Conservation (phyloP, 208 protist species). For the Crithidia bombi region DNA sequence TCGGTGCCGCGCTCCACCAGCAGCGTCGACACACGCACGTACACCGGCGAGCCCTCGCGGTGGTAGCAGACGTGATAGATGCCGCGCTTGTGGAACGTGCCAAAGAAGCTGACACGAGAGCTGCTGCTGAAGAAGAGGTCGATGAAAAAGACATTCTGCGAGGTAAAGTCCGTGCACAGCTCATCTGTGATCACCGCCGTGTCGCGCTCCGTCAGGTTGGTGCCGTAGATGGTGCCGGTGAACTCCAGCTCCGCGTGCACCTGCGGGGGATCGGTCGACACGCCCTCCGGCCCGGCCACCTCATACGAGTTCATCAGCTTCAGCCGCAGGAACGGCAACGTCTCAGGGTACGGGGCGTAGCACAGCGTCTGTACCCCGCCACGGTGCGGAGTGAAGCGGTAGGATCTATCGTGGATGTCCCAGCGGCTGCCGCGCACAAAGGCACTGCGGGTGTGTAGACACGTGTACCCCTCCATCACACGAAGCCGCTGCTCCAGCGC, state of each 20-base stretch:
- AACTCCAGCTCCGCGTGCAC: slow-evolving; percentile 76
- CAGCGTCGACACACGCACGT: slow-evolving; percentile 69
- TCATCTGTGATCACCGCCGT: slow-evolving; percentile 74
- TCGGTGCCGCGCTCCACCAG: slow-evolving; percentile 67
- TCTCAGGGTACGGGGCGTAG: slow-evolving; percentile 69
- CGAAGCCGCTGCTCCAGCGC: slow-evolving; percentile 52
- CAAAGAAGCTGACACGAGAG: slow-evolving; percentile 69
- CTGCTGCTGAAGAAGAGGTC: slow-evolving; percentile 74
- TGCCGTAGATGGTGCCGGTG: slow-evolving; percentile 76
- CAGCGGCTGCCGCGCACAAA: slow-evolving; percentile 64
- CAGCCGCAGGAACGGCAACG: slow-evolving; percentile 56
- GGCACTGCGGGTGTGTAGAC: slow-evolving; percentile 65
- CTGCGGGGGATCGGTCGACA: slow-evolving; percentile 75
- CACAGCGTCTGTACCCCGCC: slow-evolving; percentile 73
- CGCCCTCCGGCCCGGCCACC: slow-evolving; percentile 70
- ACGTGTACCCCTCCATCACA: slow-evolving; percentile 74
- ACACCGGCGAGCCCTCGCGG: slow-evolving; percentile 58
- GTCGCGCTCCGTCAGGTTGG: slow-evolving; percentile 75
- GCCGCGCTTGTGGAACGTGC: slow-evolving; percentile 62
- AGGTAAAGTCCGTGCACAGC: slow-evolving; percentile 72
- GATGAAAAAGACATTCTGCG: slow-evolving; percentile 63
- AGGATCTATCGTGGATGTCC: slow-evolving; percentile 47
- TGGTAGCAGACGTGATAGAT: slow-evolving; percentile 85
- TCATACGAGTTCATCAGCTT: slow-evolving; percentile 69
- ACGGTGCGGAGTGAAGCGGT: slow-evolving; percentile 66